Base-by-base conservation (phyloP, 176 grass and related monocot genomes). In the Oryza rufipogon region DNA sequence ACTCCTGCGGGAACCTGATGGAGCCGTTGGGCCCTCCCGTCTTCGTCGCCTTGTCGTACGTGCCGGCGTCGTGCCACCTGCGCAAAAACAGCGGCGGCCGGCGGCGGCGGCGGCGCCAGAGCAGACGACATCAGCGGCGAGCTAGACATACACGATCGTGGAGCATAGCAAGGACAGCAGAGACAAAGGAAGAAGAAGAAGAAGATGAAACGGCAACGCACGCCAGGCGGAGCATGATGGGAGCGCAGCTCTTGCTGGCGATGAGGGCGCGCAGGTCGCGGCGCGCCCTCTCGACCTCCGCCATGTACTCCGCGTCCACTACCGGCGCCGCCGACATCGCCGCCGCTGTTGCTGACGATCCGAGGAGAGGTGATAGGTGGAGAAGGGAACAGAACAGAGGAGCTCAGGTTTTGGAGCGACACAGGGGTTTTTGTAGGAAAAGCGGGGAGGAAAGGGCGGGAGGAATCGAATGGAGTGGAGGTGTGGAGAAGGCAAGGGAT, bases 41-140 rank as follows among this genome's bases (percentile, higher is more conserved):
- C 36, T 83, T 86, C 63, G 84, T 91, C 30, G 25, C 45, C 68
- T 58, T 83, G 64, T 96, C 91, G 73, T 89, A 96, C 30, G 94
- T 91, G 28, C 94, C 94, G 22, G 94, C 91, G 20, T 93, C 91
- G 6, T 93, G 94, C 91, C 91, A 96, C 70, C 94, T 96, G 68
- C 80, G 38, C 8, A 75, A 66, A 4, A 52, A 71, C 2, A 2
- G 4, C 9, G 46, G 1, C 54, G 1, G 39, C 39, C 54, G 1
- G 39, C 39, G 39, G 23, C 23, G 23, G 4, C 9, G 45, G 1
- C 54, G 1, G 39, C 39, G 39, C 1, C 39, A 41, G 7, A 8
- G 39, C 39, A 41, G 39, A 41, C 39, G 11, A n/a, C 17, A 58
- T 58, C 54, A 61, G 56, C 56, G 7, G 19, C 56, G 56, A 61